phyloP scores from a whole-genome alignment of 2,329 filamentous ascomycete species.

The Nemania serpens region DNA sequence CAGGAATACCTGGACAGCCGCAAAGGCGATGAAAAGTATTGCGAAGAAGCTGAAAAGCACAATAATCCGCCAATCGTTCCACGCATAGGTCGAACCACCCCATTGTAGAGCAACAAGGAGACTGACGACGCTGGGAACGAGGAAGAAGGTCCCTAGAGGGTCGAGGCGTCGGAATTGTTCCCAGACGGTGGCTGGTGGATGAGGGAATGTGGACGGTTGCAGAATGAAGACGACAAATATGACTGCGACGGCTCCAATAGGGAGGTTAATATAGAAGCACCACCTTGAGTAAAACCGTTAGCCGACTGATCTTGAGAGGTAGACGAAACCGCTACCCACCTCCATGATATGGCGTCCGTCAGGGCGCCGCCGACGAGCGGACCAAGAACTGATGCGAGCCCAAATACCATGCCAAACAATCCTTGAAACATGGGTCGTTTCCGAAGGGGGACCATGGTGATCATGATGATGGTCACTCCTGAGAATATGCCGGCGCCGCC shows the following conservation, averaged over 20 bases:
- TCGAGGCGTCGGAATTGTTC: conserved; percentile 57
- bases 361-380: conserved; percentile 60
- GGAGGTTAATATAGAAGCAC: conserved; percentile 65
- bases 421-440: conserved; percentile 64
- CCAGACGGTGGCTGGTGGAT: conserved; percentile 34
- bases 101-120: conserved; percentile 68
- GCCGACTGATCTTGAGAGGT: conserved; percentile 10
- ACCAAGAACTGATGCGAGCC: conserved; percentile 58
- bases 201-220: conserved; percentile 44
- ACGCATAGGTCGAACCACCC: conserved; percentile 57
- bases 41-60: conserved; percentile 58
- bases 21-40: conserved; percentile 52
- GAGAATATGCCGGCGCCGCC: conserved; percentile 63
- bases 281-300: conserved; percentile 39
- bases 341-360: conserved; percentile 54
- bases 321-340: conserved; percentile 35
- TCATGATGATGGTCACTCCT: conserved; percentile 60
- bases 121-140: conserved; percentile 63
- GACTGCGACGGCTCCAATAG: conserved; percentile 57
- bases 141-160: conserved; percentile 62
- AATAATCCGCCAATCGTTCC: conserved; percentile 58
- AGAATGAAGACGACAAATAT: conserved; percentile 55
- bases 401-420: conserved; percentile 60
- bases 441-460: conserved; percentile 62
- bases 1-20: conserved; percentile 56